phyloP scores from a whole-genome alignment of 805 yeast species.

The Saccharomyces eubayanus region DNA sequence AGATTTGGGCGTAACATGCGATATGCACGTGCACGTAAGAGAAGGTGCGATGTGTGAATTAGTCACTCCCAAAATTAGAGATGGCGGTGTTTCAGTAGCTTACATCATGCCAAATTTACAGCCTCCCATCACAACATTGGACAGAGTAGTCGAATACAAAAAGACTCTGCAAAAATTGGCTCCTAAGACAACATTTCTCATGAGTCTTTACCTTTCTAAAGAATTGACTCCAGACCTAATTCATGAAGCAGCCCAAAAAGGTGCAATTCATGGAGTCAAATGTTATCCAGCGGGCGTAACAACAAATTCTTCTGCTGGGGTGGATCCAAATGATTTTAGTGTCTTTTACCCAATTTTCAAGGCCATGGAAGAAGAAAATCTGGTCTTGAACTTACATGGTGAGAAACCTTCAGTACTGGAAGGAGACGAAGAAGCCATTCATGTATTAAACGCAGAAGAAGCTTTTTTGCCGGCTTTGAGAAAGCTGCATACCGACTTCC shows the following conservation, averaged over 20 bases:
- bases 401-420: constrained; percentile 70
- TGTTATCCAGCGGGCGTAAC: constrained; percentile 99
- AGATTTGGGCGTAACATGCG: constrained; percentile 67
- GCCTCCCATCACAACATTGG: constrained; percentile 82
- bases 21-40: constrained; percentile 92
- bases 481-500: constrained; percentile 74
- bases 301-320: constrained; percentile 90
- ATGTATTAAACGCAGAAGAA: constrained; percentile 90
- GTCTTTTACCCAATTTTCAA: constrained; percentile 82
- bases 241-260: constrained; percentile 60
- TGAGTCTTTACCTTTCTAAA: constrained; percentile 78
- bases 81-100: constrained; percentile 87
- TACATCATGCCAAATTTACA: constrained; percentile 94
- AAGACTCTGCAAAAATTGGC: constrained; percentile 51
- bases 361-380: constrained; percentile 70
- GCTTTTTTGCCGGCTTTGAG: constrained; percentile 81
- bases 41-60: constrained; percentile 90
- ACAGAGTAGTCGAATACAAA: constrained; percentile 64
- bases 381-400: constrained; percentile 88
- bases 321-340: constrained; percentile 84
- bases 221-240: constrained; percentile 82
- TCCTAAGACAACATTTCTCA: constrained; percentile 78
- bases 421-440: constrained; percentile 54
- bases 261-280: constrained; percentile 78
- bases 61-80: constrained; percentile 79